Conservation (phyloP, 441 rosid genomes). For the Erodium trifolium region DNA sequence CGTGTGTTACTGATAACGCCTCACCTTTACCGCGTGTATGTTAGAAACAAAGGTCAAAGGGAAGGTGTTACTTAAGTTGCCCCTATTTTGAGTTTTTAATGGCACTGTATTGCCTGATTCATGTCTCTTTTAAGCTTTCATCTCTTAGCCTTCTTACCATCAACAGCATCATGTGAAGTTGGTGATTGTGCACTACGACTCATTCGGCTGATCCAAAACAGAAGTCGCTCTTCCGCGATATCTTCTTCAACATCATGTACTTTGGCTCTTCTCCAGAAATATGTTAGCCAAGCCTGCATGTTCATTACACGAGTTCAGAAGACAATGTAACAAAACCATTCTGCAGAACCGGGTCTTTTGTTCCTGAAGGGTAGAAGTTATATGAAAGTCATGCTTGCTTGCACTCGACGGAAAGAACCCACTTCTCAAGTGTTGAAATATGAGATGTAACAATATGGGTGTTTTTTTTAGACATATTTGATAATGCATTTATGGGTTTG, state of each 20-base stretch:
- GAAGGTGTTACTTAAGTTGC: too few species aligned
- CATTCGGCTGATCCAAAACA: conserved; percentile 45
- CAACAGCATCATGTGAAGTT: conserved; percentile 71
- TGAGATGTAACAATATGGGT: too few species aligned
- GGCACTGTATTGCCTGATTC: background rate
- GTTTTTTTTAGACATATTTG: too few species aligned
- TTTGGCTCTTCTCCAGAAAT: conserved; percentile 90
- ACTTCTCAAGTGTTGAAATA: background rate
- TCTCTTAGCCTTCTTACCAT: conserved; percentile 38
- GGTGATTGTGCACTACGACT: conserved; percentile 53
- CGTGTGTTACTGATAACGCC: too few species aligned
- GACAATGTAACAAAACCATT: background rate
- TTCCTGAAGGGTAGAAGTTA: background rate
- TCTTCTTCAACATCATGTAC: conserved; percentile 78
- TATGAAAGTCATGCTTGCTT: background rate
- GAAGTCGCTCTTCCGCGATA: conserved; percentile 79
- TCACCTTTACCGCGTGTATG: too few species aligned
- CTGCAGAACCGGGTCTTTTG: background rate
- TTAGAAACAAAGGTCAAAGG: too few species aligned
- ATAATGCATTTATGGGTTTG: too few species aligned
- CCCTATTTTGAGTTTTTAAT: background rate
- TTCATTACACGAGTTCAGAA: conserved; percentile 3
- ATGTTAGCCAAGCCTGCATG: conserved; percentile 80
- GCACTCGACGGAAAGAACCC: background rate
- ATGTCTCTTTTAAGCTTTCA: background rate